Conservation (phyloP, 495 filamentous ascomycete genomes). For the Trypethelium eluteriae region DNA sequence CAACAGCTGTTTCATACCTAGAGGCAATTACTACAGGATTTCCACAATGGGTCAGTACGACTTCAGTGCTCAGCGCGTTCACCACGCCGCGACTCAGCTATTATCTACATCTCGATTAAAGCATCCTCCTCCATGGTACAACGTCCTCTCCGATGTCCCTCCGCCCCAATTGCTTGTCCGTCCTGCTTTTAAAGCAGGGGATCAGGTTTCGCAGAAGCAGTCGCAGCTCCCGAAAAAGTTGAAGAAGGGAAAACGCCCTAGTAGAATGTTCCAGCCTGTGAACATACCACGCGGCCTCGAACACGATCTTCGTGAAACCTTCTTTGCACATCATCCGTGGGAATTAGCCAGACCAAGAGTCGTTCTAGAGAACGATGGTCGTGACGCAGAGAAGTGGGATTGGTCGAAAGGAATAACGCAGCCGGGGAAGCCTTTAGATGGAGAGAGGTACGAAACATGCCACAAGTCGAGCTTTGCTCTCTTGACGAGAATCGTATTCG, state of each 20-base stretch:
- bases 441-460: conserved; percentile 60
- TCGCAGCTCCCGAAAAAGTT: conserved; percentile 15
- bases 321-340: conserved; percentile 94
- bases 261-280: conserved; percentile 71
- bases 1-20: too few species aligned
- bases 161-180: conserved; percentile 71
- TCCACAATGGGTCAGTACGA: conserved; percentile 59
- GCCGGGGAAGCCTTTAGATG: conserved; percentile 69
- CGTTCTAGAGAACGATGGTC: conserved; percentile 77
- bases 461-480: conserved; percentile 16
- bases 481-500: background rate
- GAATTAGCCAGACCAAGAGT: conserved; percentile 84
- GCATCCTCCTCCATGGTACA: conserved; percentile 65
- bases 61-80: conserved; percentile 65
- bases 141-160: conserved; percentile 64
- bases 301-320: conserved; percentile 68
- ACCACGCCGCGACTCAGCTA: conserved; percentile 54
- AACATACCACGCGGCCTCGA: conserved; percentile 67
- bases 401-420: conserved; percentile 63
- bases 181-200: conserved; percentile 18
- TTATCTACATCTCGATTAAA: conserved; percentile 45
- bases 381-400: conserved; percentile 63
- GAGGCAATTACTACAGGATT: too few species aligned
- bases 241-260: conserved; percentile 44
- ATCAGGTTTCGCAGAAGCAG: conserved; percentile 6